These are phyloP conservation scores for Rhodomyrtus tomentosa DNA, from an alignment of 345 rosid species.

Conservation along the genomic window DNA sequence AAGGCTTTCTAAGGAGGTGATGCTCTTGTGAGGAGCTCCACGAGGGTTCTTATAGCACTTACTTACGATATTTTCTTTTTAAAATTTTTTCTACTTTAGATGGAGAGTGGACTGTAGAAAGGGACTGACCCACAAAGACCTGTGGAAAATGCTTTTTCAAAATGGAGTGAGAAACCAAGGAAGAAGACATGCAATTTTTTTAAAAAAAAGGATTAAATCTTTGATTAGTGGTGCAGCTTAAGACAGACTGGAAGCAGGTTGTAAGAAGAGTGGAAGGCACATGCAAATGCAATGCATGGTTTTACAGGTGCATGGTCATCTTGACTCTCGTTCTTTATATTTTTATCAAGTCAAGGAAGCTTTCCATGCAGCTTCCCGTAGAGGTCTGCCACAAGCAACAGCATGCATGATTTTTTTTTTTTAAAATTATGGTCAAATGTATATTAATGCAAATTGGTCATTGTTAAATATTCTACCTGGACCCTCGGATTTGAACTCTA, in stretches of 20 bases:
- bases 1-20: not conserved
- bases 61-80: no score
- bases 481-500: no score
- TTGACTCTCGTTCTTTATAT: not conserved
- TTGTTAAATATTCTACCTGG: no score
- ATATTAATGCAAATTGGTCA: no score
- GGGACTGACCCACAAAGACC: not conserved
- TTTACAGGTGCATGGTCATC: not conserved
- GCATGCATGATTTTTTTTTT: no score
- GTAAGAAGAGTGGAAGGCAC: not conserved
- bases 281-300: not conserved
- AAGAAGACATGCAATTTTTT: not conserved
- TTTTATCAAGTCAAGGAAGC: no score
- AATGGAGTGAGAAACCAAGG: not conserved
- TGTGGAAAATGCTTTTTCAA: not conserved
- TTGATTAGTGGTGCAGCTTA: not conserved
- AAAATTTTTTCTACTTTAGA: not conserved
- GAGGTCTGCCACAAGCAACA: no score
- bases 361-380: no score
- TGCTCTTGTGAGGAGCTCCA: not conserved
- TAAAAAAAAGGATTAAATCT: not conserved
- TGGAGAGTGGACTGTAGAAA: not conserved
- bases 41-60: not conserved
- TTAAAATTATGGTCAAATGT: no score
- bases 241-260: not conserved